Conservation (phyloP, 805 yeast species). For the Debaryomyces tyrocola region DNA sequence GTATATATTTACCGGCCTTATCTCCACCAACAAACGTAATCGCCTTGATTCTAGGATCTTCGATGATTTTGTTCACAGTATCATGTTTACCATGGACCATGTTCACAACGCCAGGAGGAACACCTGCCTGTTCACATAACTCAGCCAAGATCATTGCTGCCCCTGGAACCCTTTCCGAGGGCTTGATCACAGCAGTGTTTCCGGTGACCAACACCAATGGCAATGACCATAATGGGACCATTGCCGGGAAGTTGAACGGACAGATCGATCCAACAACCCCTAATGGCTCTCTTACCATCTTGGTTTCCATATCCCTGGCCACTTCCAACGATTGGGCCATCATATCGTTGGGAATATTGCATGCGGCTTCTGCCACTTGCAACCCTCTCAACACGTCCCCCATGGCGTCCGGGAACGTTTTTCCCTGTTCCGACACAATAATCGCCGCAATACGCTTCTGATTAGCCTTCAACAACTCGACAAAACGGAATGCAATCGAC, state of each 20-base stretch:
- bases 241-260: conserved; percentile 83
- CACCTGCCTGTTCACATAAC: conserved; percentile 70
- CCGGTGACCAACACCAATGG: conserved; percentile 69
- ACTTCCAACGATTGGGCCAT: conserved; percentile 67
- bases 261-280: conserved; percentile 78
- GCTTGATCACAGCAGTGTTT: conserved; percentile 64
- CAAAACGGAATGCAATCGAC: conserved; percentile 69
- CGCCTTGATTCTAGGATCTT: conserved; percentile 74
- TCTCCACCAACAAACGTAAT: conserved; percentile 80
- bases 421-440: conserved; percentile 56
- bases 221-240: conserved; percentile 73
- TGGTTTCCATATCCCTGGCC: conserved; percentile 72
- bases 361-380: conserved; percentile 77
- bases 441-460: conserved; percentile 67
- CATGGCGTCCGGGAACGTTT: conserved; percentile 70
- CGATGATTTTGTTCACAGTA: conserved; percentile 67
- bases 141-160: conserved; percentile 75
- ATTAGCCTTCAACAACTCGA: conserved; percentile 59
- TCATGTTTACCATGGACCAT: conserved; percentile 73
- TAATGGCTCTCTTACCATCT: conserved; percentile 71
- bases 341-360: conserved; percentile 62
- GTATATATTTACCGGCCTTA: conserved; percentile 74
- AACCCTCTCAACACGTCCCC: conserved; percentile 75
- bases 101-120: conserved; percentile 71
- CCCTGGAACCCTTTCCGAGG: conserved; percentile 77